A percentile compares a stretch with the other conserved stretches of the same genome.
Conservation (phyloP, 129 eudicot species). For the Calendula officinalis region DNA sequence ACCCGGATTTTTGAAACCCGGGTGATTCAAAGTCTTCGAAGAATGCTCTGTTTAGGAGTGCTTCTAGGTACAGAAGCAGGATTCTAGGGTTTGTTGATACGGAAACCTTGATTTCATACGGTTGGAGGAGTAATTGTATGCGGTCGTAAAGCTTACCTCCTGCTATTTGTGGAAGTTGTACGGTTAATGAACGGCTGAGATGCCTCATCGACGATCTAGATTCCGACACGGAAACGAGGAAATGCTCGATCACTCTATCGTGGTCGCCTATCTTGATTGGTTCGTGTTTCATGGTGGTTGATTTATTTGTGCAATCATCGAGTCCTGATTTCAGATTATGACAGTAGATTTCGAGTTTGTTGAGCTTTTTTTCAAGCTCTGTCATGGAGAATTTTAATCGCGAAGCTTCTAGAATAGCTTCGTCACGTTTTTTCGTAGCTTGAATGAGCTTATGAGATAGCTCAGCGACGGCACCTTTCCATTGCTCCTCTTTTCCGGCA, state of each 20-base stretch:
- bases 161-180: constrained; percentile 56
- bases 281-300: constrained; percentile 33
- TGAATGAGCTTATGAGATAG: constrained; percentile 78
- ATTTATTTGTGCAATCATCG: constrained; percentile 46
- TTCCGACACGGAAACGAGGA: constrained; percentile 66
- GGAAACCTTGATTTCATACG: constrained; percentile 64
- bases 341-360: constrained; percentile 77
- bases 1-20: constrained; percentile 50
- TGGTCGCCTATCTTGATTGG: constrained; percentile 40
- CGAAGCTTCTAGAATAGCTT: constrained; percentile 74
- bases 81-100: constrained; percentile 59
- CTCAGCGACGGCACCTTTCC: constrained; percentile 73
- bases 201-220: constrained; percentile 59
- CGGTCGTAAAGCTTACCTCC: constrained; percentile 67
- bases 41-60: constrained; percentile 57
- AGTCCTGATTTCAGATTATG: constrained; percentile 75
- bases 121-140: constrained; percentile 48
- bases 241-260: constrained; percentile 63
- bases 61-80: constrained; percentile 57
- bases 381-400: constrained; percentile 67
- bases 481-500: constrained; percentile 60
- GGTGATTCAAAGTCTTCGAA: constrained; percentile 66
- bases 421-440: constrained; percentile 72
- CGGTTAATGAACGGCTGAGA: constrained; percentile 58
- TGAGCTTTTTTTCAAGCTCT: constrained; percentile 86